A percentile compares a stretch with the other conserved stretches of the same genome.
phyloP scores from a whole-genome alignment of 148 eudicot genomes.

The Polygonum maritimum region DNA sequence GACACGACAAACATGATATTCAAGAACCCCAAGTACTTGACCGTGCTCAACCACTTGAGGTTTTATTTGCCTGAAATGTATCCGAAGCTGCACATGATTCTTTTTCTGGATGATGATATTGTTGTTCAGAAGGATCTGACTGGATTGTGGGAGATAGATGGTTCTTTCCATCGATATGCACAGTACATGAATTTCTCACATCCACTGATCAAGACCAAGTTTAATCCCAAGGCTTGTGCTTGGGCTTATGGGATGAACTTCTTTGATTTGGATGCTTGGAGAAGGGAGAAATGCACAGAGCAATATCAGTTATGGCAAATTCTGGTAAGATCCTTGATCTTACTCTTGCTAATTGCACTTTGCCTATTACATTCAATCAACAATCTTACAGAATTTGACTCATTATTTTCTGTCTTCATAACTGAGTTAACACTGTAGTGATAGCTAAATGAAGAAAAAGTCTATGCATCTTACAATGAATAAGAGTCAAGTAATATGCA shows the following conservation, averaged over 20 bases:
- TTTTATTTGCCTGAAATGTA: constrained; percentile 92
- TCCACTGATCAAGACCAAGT: constrained; percentile 78
- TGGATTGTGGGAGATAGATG: constrained; percentile 88
- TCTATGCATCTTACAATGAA: neutral
- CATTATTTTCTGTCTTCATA: neutral
- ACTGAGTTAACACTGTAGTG: neutral
- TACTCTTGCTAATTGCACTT: neutral
- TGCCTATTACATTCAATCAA: neutral
- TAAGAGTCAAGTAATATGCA: too few relatives aligned
- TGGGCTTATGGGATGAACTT: constrained; percentile 99
- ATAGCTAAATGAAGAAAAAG: neutral
- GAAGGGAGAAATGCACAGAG: constrained; percentile 88
- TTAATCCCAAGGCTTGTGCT: constrained; percentile 90
- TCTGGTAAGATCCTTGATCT: constrained; percentile 57
- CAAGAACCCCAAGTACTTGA: constrained; percentile 88
- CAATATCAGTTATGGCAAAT: constrained; percentile 97
- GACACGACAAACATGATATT: constrained; percentile 92
- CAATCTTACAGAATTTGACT: neutral
- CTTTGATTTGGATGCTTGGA: constrained; percentile 95
- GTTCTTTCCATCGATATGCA: constrained; percentile 92
- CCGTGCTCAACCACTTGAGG: constrained; percentile 83
- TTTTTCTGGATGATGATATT: constrained; percentile 90
- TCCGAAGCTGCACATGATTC: constrained; percentile 69
- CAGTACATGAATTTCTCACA: constrained; percentile 98
- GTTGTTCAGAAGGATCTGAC: constrained; percentile 88